Evolutionary conservation across 2,329 filamentous ascomycete genomes (phyloP), one percentile per base, ranked within the genome.

Genomic region (Colletotrichum sp.): DNA sequence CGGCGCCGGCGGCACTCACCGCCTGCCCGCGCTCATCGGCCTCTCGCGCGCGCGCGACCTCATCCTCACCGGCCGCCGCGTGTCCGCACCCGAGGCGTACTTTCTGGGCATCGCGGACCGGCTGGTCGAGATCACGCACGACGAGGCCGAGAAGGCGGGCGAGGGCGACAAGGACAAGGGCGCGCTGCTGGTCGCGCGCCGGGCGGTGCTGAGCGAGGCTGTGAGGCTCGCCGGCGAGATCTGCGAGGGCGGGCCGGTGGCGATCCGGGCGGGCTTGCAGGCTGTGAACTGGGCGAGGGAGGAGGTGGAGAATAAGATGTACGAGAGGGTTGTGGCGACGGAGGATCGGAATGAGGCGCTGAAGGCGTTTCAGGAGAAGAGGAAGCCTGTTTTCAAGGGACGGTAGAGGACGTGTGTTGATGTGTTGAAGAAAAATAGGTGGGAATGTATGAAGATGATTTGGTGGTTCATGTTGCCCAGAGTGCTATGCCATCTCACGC

Each of bases 291-390:
- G 91, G 89, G 82, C 95, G 82, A 85, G 89, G 6, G 94, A 97
- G 84, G 90, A 90, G 80, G 90, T 93, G n/a, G 97, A 98, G 86
- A 96, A 95, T 83, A 88, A 90, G 78, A 95, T 96, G 85, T 98
- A 98, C 83, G 90, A 95, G 80, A 87, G 92, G 31, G 95, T 98
- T 6, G 89, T 98, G 18, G 90, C 88, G 75, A 98, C 95, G 0
- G 93, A 96, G 81, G 97, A 99, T 86, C 89, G 96, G 73, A 87
- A 95, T 79, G 97, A 98, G 88, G 97, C 97, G 43, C 86, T 99
- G 76, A 90, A 86, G 82, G 97, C 97, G 0, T 99, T 99, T 85
- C 84, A 83, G 73, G 90, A 91, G 81, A 91, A 91, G 87, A 86
- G 90, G 77, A 90, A 87, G 82, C 88, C 90, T 18, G 84, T 88